These are phyloP conservation scores for Penicillium capsulatum DNA, from an alignment of 2,329 filamentous ascomycete genomes.

Conservation along the genomic window DNA sequence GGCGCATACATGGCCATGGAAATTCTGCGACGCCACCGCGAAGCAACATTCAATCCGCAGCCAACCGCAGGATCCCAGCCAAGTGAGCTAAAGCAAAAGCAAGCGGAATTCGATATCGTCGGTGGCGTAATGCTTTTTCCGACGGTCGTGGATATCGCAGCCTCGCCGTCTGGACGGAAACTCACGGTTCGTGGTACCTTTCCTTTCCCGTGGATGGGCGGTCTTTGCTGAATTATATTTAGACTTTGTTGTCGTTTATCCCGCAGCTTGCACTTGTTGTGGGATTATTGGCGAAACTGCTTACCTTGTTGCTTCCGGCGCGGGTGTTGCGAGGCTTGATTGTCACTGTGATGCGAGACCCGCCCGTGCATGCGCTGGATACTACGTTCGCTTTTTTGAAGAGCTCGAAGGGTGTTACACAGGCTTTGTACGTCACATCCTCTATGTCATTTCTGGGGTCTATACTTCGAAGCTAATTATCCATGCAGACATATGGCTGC, in stretches of 20 bases:
- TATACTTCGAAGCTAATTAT: slow-evolving; percentile 3
- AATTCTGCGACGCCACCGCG: slow-evolving; percentile 56
- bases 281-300: slow-evolving; percentile 38
- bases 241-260: slow-evolving; percentile 33
- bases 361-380: slow-evolving; percentile 39
- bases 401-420: slow-evolving; percentile 47
- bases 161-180: slow-evolving; percentile 57
- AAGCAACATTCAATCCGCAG: slow-evolving; percentile 9
- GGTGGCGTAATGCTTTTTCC: slow-evolving; percentile 66
- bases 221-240: neutral
- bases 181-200: slow-evolving; percentile 37
- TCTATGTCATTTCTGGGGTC: neutral
- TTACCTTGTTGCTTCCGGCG: slow-evolving; percentile 43
- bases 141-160: slow-evolving; percentile 66
- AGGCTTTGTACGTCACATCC: slow-evolving; percentile 48
- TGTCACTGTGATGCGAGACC: slow-evolving; percentile 39
- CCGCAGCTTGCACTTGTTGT: slow-evolving; percentile 38
- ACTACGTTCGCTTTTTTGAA: slow-evolving; percentile 51
- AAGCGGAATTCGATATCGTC: slow-evolving; percentile 36
- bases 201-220: neutral
- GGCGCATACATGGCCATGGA: slow-evolving; percentile 69
- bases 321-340: slow-evolving; percentile 42
- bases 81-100: neutral
- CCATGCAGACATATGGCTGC: slow-evolving; percentile 49
- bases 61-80: too few relatives aligned